These are phyloP conservation scores for Talaromyces adpressus DNA, from an alignment of 495 filamentous ascomycete genomes.

Conservation along the genomic window DNA sequence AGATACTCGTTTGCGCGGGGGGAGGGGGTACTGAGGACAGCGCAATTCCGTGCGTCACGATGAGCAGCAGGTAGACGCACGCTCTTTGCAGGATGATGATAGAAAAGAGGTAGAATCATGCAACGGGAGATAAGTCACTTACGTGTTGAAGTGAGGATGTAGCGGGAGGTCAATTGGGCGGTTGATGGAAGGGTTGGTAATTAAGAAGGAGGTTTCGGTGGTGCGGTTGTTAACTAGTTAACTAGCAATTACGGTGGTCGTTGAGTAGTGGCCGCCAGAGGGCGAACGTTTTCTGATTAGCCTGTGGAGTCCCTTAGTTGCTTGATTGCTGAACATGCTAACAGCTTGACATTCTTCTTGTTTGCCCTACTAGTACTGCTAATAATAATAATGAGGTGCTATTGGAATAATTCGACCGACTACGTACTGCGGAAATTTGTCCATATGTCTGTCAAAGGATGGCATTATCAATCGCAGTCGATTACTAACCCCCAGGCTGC, in stretches of 20 bases:
- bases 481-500: background rate
- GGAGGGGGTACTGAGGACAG: background rate
- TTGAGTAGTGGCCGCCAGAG: background rate
- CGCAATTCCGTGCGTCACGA: background rate
- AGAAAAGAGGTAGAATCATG: background rate
- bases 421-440: background rate
- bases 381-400: background rate
- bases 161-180: background rate
- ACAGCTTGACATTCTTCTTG: background rate
- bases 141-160: background rate
- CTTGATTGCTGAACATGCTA: background rate
- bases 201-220: background rate
- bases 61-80: background rate
- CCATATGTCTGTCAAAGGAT: no score
- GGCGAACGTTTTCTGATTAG: background rate
- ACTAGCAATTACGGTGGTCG: background rate
- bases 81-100: background rate
- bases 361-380: background rate
- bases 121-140: background rate
- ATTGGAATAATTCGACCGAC: background rate
- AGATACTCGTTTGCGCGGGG: conserved; percentile 4
- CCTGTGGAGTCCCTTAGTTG: background rate
- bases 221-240: background rate
- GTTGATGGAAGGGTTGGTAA: background rate
- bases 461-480: background rate